Evolutionary conservation across 2,329 filamentous ascomycete genomes (phyloP).

Genomic region (Aspergillus japonicus): DNA sequence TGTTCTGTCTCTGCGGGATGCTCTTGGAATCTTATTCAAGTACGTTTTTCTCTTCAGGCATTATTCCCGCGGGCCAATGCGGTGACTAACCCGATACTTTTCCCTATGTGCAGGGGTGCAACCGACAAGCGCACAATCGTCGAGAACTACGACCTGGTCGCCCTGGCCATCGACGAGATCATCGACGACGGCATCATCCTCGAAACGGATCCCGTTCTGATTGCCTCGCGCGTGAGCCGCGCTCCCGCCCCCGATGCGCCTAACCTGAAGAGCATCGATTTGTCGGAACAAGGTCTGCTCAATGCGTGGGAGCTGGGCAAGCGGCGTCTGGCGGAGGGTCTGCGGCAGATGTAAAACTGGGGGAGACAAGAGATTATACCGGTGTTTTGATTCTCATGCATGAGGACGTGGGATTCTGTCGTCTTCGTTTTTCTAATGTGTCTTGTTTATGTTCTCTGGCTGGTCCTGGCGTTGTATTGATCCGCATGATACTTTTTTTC

Average conservation of each 20-base stretch:
- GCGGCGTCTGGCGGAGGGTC: slow-evolving; percentile 83
- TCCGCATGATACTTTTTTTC: slow-evolving; percentile 24
- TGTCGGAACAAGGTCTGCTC: slow-evolving; percentile 92
- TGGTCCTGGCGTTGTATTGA: slow-evolving; percentile 37
- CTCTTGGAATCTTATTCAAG: slow-evolving; percentile 89
- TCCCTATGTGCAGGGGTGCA: slow-evolving; percentile 64
- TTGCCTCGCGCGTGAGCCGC: slow-evolving; percentile 87
- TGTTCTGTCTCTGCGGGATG: slow-evolving; percentile 84
- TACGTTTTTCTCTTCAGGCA: slow-evolving; percentile 45
- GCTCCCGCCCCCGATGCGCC: slow-evolving; percentile 85
- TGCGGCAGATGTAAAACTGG: slow-evolving; percentile 58
- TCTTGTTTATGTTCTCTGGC: slow-evolving; percentile 30
- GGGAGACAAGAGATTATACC: background rate
- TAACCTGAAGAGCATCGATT: slow-evolving; percentile 88
- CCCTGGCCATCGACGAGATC: slow-evolving; percentile 91
- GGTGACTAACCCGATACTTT: slow-evolving; percentile 15
- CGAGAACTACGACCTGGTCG: slow-evolving; percentile 97
- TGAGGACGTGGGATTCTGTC: slow-evolving; percentile 17
- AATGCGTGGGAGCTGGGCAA: slow-evolving; percentile 94
- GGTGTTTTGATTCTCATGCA: slow-evolving; percentile 5
- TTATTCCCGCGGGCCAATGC: background rate
- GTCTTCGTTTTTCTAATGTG: slow-evolving; percentile 21
- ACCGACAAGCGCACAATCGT: slow-evolving; percentile 97
- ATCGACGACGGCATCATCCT: slow-evolving; percentile 94
- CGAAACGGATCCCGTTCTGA: slow-evolving; percentile 93